A percentile compares a stretch with the other conserved stretches of the same genome.
phyloP scores from a whole-genome alignment of 306 rosid species.

The Mucuna pruriens region DNA sequence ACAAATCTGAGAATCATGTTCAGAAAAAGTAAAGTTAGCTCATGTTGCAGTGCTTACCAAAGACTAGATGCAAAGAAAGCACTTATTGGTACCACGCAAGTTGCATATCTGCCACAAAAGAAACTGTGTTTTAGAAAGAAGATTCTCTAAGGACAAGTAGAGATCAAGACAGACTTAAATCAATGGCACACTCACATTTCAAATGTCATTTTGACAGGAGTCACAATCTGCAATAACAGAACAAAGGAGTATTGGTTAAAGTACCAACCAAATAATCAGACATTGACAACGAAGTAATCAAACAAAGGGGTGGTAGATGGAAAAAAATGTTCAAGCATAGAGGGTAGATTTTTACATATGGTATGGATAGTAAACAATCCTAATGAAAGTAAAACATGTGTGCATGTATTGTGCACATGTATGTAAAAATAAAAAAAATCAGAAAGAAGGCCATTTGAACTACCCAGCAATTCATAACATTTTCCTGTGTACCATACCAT shows the following conservation, averaged over 20 bases:
- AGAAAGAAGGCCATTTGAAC: not conserved
- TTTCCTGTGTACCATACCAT: not conserved
- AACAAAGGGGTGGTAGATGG: not conserved
- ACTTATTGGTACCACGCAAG: constrained; percentile 83
- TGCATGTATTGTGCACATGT: not conserved
- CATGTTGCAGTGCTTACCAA: constrained; percentile 43
- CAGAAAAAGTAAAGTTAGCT: not conserved
- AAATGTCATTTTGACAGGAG: constrained; percentile 90
- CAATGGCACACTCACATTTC: constrained; percentile 67
- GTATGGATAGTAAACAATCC: constrained; percentile 5
- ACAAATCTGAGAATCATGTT: constrained; percentile 16
- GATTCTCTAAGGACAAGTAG: not conserved
- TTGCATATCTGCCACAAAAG: constrained; percentile 65
- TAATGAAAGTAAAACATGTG: not conserved
- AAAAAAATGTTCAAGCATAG: not conserved
- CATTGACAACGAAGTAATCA: not conserved
- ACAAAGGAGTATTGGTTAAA: constrained; percentile 15
- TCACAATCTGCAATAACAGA: constrained; percentile 68
- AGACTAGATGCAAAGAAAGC: constrained; percentile 94
- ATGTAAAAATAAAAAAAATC: not conserved
- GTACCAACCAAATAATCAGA: constrained; percentile 4
- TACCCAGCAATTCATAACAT: not conserved
- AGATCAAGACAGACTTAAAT: not conserved
- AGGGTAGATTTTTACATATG: not conserved
- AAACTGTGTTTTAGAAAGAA: constrained; percentile 8